These are phyloP conservation scores for Urtica urens DNA, from an alignment of 306 rosid genomes.

Conservation along the genomic window DNA sequence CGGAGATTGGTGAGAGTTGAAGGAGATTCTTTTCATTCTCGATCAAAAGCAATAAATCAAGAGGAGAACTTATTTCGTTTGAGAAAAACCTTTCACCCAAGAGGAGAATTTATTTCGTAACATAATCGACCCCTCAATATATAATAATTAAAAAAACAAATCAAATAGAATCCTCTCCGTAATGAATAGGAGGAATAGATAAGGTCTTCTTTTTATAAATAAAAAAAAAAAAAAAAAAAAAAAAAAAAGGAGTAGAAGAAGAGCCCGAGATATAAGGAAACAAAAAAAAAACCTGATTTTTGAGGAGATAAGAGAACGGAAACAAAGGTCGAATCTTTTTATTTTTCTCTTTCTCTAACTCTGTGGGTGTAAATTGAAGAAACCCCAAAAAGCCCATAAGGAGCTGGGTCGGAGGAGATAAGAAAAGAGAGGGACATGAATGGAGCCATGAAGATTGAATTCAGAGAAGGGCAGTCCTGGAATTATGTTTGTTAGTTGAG, in stretches of 20 bases:
- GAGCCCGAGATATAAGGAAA: not conserved
- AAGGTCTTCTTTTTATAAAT: not conserved
- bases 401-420: conserved; percentile 18
- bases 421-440: conserved; percentile 4
- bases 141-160: not conserved
- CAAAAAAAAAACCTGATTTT: not conserved
- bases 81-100: too few relatives aligned
- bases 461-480: conserved; percentile 35
- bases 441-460: conserved; percentile 21
- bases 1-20: conserved; percentile 14
- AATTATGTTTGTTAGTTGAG: conserved; percentile 4
- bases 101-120: too few relatives aligned
- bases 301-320: not conserved
- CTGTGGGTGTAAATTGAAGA: conserved; percentile 1
- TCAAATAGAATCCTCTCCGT: conserved; percentile 1
- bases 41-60: too few relatives aligned
- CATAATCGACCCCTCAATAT: too few relatives aligned
- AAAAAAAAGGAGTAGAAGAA: not conserved
- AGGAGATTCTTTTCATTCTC: conserved; percentile 32
- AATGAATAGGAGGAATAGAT: not conserved
- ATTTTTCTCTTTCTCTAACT: conserved; percentile 1
- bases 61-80: too few relatives aligned
- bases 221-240: not conserved
- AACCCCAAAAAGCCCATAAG: conserved; percentile 28
- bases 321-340: not conserved